Evolutionary conservation across 2,329 filamentous ascomycete genomes (phyloP).

Genomic region (Niveomyces coronatus): DNA sequence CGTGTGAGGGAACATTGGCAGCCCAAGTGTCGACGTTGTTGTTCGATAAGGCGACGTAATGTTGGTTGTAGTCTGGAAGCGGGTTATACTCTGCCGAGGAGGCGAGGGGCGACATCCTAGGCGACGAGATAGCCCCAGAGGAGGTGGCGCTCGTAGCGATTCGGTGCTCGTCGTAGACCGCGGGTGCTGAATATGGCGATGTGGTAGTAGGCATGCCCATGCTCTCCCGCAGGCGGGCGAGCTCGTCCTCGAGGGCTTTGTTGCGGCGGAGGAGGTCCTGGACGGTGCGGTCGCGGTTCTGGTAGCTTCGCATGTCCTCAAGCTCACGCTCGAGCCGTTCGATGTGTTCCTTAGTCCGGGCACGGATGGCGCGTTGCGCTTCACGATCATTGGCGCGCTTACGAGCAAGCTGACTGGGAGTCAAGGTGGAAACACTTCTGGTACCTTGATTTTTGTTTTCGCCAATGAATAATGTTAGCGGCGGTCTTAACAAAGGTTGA

Average conservation of each 20-base stretch:
- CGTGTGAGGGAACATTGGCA: slow-evolving; percentile 30
- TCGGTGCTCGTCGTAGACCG: slow-evolving; percentile 32
- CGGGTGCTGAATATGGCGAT: slow-evolving; percentile 23
- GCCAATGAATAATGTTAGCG: slow-evolving; percentile 9
- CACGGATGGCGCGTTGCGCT: slow-evolving; percentile 77
- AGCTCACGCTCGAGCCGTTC: slow-evolving; percentile 67
- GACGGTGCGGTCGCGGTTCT: slow-evolving; percentile 39
- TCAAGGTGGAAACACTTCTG: slow-evolving; percentile 77
- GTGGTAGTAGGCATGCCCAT: slow-evolving; percentile 32
- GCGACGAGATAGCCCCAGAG: slow-evolving; percentile 29
- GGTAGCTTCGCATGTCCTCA: slow-evolving; percentile 51
- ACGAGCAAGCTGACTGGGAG: slow-evolving; percentile 76
- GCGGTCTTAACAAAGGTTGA: too few relatives aligned
- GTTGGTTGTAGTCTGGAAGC: slow-evolving; percentile 29
- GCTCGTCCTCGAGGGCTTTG: slow-evolving; percentile 43
- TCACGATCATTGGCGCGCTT: slow-evolving; percentile 89
- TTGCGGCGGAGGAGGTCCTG: slow-evolving; percentile 43
- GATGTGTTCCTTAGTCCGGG: slow-evolving; percentile 79
- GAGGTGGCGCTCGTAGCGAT: slow-evolving; percentile 22
- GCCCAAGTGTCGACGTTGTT: slow-evolving; percentile 35
- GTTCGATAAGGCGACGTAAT: slow-evolving; percentile 30
- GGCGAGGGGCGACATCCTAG: slow-evolving; percentile 35
- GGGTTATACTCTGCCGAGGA: slow-evolving; percentile 31
- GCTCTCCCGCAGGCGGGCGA: slow-evolving; percentile 34
- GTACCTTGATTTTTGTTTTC: slow-evolving; percentile 45